Base-by-base conservation (phyloP, 345 rosid species). In the Jatropha curcas region DNA sequence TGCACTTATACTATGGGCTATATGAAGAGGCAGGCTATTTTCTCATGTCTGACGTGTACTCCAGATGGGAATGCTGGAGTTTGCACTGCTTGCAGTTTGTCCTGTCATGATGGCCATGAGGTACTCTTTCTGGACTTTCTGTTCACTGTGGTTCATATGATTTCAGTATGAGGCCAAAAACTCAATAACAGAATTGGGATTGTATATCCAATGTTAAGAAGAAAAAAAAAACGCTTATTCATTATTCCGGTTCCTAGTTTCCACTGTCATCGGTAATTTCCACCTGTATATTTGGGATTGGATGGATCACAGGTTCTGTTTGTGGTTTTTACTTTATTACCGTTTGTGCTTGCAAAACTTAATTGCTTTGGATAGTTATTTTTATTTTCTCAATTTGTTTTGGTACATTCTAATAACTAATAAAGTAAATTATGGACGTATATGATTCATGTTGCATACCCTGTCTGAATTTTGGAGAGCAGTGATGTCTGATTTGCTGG, bases 81-180 rank as follows among this genome's bases (percentile, higher is more conserved):
- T 72, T 95, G 98, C 86, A 92, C 97, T 33, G 99, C 96, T 73
- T 95, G 97, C 82, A 91, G 93, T 79, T 83, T 95, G 74, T 83
- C 98, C 66, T 93, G 99, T 78, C 97, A 95, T 43, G 97, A 95
- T 82, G 97, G 98, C 22, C 98, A 95, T 66, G 97, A 95, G 98
- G 98, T 95, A 83, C 60, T 24, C 2, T 39, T 69, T 22, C 37
- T 43, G 25, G 39, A n/a, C 11, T 11, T 62, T 25, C 45, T 34
- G 10, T 70, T 3, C 9, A 30, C 3, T 37, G 24, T 68, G 13
- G 60, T 19, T 16, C 22, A 13, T 20, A 14, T 68, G 50, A 8
- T 11, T 5, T 43, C 3, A 58, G 14, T 20, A 2, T 48, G 5
- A 65, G 13, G 24, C 53, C 5, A 16, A 48, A 41, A 48, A 4